Percentiles rank a stretch among this genome's conserved stretches.
phyloP scores from a whole-genome alignment of 306 rosid genomes.

The Spatholobus suberectus region DNA sequence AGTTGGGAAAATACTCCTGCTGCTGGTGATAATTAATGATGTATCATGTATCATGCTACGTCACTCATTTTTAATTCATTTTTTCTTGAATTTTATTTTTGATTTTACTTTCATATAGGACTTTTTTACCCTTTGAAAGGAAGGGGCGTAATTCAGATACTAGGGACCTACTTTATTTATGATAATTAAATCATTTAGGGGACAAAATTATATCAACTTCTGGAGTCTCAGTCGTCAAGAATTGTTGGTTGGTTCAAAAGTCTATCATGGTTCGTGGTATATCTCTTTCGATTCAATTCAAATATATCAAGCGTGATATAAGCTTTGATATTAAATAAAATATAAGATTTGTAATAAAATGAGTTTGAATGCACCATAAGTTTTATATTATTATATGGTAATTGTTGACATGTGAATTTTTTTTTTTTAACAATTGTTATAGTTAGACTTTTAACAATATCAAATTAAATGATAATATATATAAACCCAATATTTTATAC shows the following conservation, averaged over 20 bases:
- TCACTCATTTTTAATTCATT: background rate
- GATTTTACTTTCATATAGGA: background rate
- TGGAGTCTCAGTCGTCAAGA: background rate
- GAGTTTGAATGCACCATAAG: background rate
- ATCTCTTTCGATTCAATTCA: conserved; percentile 3
- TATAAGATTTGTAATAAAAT: background rate
- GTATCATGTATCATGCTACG: background rate
- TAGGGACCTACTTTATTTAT: background rate
- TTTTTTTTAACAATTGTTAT: background rate
- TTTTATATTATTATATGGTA: background rate
- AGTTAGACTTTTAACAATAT: background rate
- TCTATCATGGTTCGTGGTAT: background rate
- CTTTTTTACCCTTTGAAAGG: background rate
- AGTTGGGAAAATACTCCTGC: background rate
- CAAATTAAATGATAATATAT: background rate
- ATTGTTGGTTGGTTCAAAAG: background rate
- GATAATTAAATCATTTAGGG: background rate
- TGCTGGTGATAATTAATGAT: background rate
- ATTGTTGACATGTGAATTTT: background rate
- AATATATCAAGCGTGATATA: background rate
- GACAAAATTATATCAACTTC: background rate
- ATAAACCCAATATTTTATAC: background rate
- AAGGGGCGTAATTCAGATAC: background rate
- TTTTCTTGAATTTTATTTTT: background rate
- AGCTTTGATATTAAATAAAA: no score